Evolutionary conservation across 768 basidiomycete genomes (phyloP).

Genomic region (Mycena alexandri): DNA sequence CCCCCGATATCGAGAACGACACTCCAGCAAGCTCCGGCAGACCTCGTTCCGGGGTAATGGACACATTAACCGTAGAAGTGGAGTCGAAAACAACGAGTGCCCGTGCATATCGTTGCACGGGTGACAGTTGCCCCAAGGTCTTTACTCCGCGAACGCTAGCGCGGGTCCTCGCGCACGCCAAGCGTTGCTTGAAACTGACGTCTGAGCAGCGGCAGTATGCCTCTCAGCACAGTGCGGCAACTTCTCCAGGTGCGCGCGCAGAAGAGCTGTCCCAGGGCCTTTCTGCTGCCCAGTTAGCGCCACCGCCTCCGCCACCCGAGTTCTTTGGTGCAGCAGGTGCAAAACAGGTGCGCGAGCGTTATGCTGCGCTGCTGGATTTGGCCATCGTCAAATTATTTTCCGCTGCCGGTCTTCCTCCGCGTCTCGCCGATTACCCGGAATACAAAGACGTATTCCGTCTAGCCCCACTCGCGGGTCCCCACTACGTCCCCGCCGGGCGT

Average conservation of each 20-base stretch:
- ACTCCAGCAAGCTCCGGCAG: not conserved
- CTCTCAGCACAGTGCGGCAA: constrained; percentile 8
- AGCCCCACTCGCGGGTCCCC: constrained; percentile 19
- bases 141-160: not conserved
- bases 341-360: constrained; percentile 6
- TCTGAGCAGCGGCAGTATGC: not conserved
- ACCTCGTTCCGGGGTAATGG: constrained; percentile 1
- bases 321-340: not conserved
- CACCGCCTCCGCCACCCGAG: not conserved
- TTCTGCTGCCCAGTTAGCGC: not conserved
- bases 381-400: constrained; percentile 44
- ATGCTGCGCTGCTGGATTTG: constrained; percentile 31
- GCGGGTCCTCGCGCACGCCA: constrained; percentile 2
- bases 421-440: constrained; percentile 36
- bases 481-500: constrained; percentile 41
- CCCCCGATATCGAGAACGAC: not conserved
- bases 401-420: constrained; percentile 36
- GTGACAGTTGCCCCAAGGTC: not conserved
- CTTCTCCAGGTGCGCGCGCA: constrained; percentile 8
- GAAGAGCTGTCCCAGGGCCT: constrained; percentile 9
- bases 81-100: not conserved
- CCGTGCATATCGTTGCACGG: constrained; percentile 3
- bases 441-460: constrained; percentile 42
- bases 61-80: constrained; percentile 4
- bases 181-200: constrained; percentile 1